Evolutionary conservation across 78 protist species (phyloP), one percentile per base, ranked within the genome.

Genomic region (Speleostelium caveatum): DNA sequence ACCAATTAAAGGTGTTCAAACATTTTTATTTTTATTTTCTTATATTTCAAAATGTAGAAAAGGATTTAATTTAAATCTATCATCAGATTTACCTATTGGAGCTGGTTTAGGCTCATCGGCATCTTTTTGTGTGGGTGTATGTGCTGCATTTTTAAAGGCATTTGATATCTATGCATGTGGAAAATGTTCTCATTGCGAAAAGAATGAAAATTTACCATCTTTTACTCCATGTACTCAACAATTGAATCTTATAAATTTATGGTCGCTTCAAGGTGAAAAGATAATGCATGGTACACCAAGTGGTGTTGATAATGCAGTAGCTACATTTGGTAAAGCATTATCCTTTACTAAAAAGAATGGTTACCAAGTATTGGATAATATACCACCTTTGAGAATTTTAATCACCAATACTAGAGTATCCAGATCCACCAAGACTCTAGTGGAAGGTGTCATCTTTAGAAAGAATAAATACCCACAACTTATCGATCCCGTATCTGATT

Each of bases 101-200:
- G 93, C 94, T 3, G 96, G 96, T n/a, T 67, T 94, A 17, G 96
- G 96, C 10, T 89, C 95, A n/a, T 85, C 93, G 0, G 96, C 95
- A n/a, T 63, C 93, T 19, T 94, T 87, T 78, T 56, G 86, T 73
- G 96, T 94, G 21, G 53, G 94, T 58, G 8, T 90, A 16, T 68
- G 80, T 24, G 79, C 93, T 7, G 94, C 61, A 28, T 58, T 94
- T 33, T 62, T 94, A 42, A 16, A 66, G 10, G 56, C 60, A 24
- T 55, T 85, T 17, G 92, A 76, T 58, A 42, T 62, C 10, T 73
- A 87, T 49, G 72, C 77, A 41, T 86, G 93, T 65, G 79, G 76
- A 22, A 72, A 69, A 19, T 86, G 87, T 55, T 69, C 55, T 12
- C 85, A 67, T 30, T 73, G 86, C 33, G 32, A 26, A 19, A 7